Evolutionary conservation across 345 rosid genomes (phyloP), one percentile per base, ranked within the genome.

Genomic region (Crucihimalaya himalaica): DNA sequence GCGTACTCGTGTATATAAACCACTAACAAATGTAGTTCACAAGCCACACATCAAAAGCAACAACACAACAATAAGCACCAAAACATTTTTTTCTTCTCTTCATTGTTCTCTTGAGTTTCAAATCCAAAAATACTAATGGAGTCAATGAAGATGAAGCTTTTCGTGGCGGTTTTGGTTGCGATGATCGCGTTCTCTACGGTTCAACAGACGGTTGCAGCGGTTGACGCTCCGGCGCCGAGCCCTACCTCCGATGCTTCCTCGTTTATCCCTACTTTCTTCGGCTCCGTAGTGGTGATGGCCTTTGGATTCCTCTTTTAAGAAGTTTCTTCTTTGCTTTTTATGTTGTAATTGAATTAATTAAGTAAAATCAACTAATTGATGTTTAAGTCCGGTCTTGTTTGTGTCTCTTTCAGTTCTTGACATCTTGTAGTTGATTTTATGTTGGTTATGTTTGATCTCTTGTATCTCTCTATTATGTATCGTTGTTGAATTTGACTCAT

Each of bases 131-230:
- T 32, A 75, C 35, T 18, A 46, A 79, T 79, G 82, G 82, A 79
- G 72, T 72, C 82, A 68, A 68, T 74, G 79, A 79, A 68, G 75
- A 63, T 74, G 79, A 79, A 79, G 79, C 56, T 79, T 56, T 68
- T 63, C 31, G 42, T 79, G 57, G 79, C 68, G 35, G 34, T 79
- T 66, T 18, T 79, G 63, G 75, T 68, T 53, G 82, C 79, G 1
- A 40, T 69, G 63, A 15, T 73, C 12, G 76, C 68, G 1, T 63
- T 79, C 31, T 74, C 82, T 21, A 42, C 68, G 13, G 62, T 79
- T 64, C 50, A 77, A 9, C 75, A 63, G 28, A 48, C 75, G 52
- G 75, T 63, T 37, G 76, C 76, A 48, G 62, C 50, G 27, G 72
- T 64, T 56, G 75, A 74, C 8, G 79, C 82, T 54, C 82, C 82